These are phyloP conservation scores for Cephaloascus albidus DNA, from an alignment of 805 yeast genomes.

Conservation along the genomic window DNA sequence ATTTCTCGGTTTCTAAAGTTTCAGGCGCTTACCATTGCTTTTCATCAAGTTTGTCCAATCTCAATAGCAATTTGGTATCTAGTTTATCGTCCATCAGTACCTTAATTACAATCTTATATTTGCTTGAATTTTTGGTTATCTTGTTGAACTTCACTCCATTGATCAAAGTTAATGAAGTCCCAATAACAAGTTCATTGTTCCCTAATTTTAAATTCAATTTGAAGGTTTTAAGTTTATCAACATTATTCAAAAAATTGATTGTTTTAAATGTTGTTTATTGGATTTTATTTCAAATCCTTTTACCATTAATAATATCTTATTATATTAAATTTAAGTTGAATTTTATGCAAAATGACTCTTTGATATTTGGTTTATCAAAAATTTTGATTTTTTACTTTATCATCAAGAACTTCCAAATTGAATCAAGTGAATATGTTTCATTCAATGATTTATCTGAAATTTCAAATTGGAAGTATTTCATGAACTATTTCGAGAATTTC, in stretches of 20 bases:
- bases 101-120: no score
- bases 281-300: not conserved
- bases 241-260: no score
- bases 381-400: not conserved
- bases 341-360: not conserved
- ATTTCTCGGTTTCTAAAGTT: not conserved
- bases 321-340: not conserved
- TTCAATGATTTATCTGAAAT: not conserved
- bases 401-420: not conserved
- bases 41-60: not conserved
- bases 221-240: no score
- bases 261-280: not conserved
- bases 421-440: not conserved
- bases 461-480: not conserved
- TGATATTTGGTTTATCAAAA: not conserved
- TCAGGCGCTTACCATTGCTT: no score
- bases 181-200: not conserved
- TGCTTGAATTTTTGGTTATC: not conserved
- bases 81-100: not conserved
- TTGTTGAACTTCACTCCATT: not conserved
- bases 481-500: not conserved
- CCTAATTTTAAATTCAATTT: not conserved
- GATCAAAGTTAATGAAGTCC: not conserved
- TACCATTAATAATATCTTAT: not conserved
- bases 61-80: not conserved